Evolutionary conservation across 2,329 filamentous ascomycete genomes (phyloP), one percentile per base, ranked within the genome.

Genomic region (Scleromitrula shiraiana): DNA sequence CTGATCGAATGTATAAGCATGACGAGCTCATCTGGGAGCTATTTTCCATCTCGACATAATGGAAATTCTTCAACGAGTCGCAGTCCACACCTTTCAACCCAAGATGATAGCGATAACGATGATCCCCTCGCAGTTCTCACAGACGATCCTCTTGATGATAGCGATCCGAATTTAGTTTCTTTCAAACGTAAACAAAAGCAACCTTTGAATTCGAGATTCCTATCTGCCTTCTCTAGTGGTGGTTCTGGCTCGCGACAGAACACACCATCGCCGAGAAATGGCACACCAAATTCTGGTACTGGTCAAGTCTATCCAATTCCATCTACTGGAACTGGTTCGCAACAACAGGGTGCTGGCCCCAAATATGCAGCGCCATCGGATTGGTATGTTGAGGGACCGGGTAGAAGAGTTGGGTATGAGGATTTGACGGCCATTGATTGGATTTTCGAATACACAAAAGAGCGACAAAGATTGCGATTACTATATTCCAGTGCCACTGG

Each of bases 401-500:
- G 90, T 1, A 80, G 88, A 45, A 80, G 93, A 62, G 90, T 96
- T 30, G 91, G 87, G 46, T 98, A 98, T 69, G 91, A 96, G 62
- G 86, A 98, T 68, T 74, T 96, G 65, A 96, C 91, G 14, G 91
- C 93, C 50, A 98, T 98, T 65, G 93, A 98, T 70, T 98, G 93
- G 93, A 97, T 97, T 63, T 97, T 95, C 60, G 93, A 98, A 67
- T 95, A 97, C 64, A 93, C 87, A 44, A 96, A 96, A 66, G 93
- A 98, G 69, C 80, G 93, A 17, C 88, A 95, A 65, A 80, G 93
- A 20, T 70, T 94, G 60, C 80, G 88, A n/a, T 77, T 85, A 24
- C 72, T 98, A 17, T 78, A 81, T 47, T 78, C 84, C 0, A 79
- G 77, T 58, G 77, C 81, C 7, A 74, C 78, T 17, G 87, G 89